Conservation (phyloP, 441 rosid genomes). For the Jatropha multifida region DNA sequence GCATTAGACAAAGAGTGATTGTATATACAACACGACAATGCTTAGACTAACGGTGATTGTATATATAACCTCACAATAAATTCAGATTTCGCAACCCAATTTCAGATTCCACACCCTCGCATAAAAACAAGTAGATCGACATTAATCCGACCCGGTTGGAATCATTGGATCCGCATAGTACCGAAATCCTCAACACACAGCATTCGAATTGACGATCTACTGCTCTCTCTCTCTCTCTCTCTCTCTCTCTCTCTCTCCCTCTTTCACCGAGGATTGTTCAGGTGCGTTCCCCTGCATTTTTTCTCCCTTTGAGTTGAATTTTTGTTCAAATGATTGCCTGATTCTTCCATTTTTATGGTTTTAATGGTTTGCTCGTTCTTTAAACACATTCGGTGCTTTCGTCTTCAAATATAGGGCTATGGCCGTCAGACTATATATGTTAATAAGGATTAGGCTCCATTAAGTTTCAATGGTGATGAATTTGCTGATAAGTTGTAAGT, state of each 20-base stretch:
- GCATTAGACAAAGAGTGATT: too few species aligned
- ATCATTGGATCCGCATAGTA: too few species aligned
- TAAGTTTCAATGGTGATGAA: not conserved
- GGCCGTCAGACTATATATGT: too few species aligned
- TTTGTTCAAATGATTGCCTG: not conserved
- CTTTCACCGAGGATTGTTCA: not conserved
- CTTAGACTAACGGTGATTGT: too few species aligned
- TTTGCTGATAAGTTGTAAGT: not conserved
- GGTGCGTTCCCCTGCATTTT: not conserved
- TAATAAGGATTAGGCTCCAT: not conserved
- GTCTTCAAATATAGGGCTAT: not conserved
- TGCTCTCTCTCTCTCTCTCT: not conserved
- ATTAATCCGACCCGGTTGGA: too few species aligned
- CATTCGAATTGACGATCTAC: not conserved
- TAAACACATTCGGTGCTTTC: not conserved
- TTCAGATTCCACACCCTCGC: too few species aligned
- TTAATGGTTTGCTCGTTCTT: not conserved
- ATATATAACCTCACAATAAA: too few species aligned
- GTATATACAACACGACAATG: too few species aligned
- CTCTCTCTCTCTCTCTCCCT: not conserved
- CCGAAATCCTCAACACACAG: too few species aligned
- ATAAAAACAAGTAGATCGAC: too few species aligned
- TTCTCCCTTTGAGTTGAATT: not conserved
- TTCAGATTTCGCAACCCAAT: too few species aligned
- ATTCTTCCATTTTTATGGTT: not conserved